phyloP scores from a whole-genome alignment of 148 eudicot species.

The Chenopodium suecicum region DNA sequence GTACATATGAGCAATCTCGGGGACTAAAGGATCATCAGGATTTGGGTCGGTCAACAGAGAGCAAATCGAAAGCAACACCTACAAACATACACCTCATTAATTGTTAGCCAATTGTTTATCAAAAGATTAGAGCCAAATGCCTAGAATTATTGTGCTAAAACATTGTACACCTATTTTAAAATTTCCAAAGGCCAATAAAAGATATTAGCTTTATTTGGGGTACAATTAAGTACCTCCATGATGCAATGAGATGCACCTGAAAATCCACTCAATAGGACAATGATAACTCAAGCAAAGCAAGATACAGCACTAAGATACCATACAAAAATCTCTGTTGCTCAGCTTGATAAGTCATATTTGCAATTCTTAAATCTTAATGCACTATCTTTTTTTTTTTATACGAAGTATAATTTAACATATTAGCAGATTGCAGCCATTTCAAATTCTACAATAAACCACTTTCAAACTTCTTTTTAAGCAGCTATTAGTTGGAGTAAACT shows the following conservation, averaged over 20 bases:
- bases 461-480: no score
- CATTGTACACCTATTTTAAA: background rate
- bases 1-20: constrained; percentile 66
- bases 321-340: background rate
- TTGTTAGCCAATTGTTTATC: background rate
- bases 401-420: no score
- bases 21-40: constrained; percentile 53
- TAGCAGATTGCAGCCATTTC: background rate
- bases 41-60: constrained; percentile 52
- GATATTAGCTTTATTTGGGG: background rate
- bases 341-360: background rate
- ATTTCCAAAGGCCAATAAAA: background rate
- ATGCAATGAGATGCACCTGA: background rate
- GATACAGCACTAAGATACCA: background rate
- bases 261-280: background rate
- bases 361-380: background rate
- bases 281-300: background rate
- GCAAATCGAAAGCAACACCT: constrained; percentile 59
- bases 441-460: background rate
- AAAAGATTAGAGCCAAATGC: background rate
- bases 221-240: background rate
- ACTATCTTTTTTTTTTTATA: no score
- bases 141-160: background rate
- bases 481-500: no score
- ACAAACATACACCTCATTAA: background rate